Conservation (phyloP, 2,329 filamentous ascomycete species). For the Scedosporium apiospermum region DNA sequence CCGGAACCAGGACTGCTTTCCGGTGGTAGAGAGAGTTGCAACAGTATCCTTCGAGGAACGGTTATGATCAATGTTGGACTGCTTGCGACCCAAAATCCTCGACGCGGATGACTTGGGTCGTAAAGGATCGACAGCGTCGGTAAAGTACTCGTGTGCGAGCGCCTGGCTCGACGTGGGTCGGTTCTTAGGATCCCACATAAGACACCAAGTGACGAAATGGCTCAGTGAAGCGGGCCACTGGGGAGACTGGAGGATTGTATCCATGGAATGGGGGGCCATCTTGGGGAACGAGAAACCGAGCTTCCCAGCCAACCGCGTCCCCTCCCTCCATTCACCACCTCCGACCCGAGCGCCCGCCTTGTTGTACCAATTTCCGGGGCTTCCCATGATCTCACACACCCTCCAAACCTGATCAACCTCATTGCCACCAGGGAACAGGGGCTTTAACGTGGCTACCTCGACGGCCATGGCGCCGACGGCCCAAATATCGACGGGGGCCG, state of each 20-base stretch:
- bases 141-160: constrained; percentile 90
- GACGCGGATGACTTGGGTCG: constrained; percentile 86
- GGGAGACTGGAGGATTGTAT: constrained; percentile 80
- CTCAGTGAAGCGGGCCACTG: constrained; percentile 85
- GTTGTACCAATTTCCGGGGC: constrained; percentile 95
- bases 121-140: constrained; percentile 83
- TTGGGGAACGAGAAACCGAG: constrained; percentile 97
- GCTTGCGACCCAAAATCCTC: constrained; percentile 77
- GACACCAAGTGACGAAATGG: constrained; percentile 94
- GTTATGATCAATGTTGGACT: constrained; percentile 63
- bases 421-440: constrained; percentile 92
- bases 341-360: constrained; percentile 80
- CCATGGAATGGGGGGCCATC: constrained; percentile 97
- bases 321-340: constrained; percentile 95
- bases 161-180: constrained; percentile 89
- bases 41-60: constrained; percentile 53
- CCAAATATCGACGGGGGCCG: constrained; percentile 97
- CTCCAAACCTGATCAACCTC: constrained; percentile 99
- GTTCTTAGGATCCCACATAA: constrained; percentile 96
- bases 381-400: constrained; percentile 98
- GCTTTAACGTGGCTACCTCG: constrained; percentile 92
- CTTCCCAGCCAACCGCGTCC: constrained; percentile 84
- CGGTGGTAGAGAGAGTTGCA: constrained; percentile 21
- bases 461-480: constrained; percentile 97
- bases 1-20: constrained; percentile 94